Evolutionary conservation across 106 monocot genomes (phyloP), one percentile per base, ranked within the genome.

Genomic region (Apostasia ramifera): DNA sequence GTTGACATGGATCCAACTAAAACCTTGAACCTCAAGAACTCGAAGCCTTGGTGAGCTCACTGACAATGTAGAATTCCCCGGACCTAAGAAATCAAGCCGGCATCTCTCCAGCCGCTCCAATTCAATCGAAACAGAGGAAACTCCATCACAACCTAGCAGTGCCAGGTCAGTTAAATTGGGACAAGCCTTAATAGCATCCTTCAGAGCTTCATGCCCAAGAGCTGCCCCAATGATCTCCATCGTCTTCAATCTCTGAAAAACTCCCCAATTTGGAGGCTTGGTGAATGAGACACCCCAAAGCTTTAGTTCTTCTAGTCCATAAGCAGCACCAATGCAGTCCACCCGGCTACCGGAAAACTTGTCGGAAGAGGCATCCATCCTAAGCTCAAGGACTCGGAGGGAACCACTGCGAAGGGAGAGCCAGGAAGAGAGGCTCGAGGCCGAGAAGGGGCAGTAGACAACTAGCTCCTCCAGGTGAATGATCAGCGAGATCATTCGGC

Each of bases 81-180:
- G 39, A 6, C 87, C 90, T 42, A 90, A 58, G 66, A 99, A 88
- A 66, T 99, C 98, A 10, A 99, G 76, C 74, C 93, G 73, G 58
- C 98, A 99, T 2, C 57, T 90, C 83, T 87, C 85, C 73, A 99
- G 65, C 45, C 41, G 57, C 49, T 73, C 69, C 60, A 93, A 59
- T 1, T 83, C 81, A 9, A 99, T 80, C 9, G 59, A 48, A 5
- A 90, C 71, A 0, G 77, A 59, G 2, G 73, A 69, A 8, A 76
- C 75, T 10, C 98, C 90, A 42, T 93, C 93, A 49, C 93, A 99
- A n/a, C 89, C 85, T 8, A 99, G 81, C 87, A 99, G 66, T 10
- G 81, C 81, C 81, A 99, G 74, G 40, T 90, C 79, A 4, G 74
- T 82, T 46, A 99, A 47, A 71, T 93, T 93, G 0, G 90, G 93